Conservation (phyloP, 2,329 filamentous ascomycete species). For the Didymella keratinophila region DNA sequence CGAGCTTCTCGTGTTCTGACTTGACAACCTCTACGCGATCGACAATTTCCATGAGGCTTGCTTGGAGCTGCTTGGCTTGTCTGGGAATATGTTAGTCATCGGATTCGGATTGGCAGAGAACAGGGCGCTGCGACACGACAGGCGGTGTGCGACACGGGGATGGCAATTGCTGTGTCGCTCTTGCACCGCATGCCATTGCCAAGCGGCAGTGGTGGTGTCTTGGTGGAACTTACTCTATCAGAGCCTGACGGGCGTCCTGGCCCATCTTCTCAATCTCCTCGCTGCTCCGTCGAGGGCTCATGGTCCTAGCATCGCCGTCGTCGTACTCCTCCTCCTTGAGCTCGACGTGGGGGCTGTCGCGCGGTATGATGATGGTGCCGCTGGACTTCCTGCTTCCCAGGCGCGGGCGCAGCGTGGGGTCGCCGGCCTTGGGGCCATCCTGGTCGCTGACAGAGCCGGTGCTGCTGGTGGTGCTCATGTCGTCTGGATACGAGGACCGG, state of each 20-base stretch:
- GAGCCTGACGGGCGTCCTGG: slow-evolving; percentile 74
- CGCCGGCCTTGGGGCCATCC: slow-evolving; percentile 49
- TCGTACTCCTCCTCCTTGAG: slow-evolving; percentile 78
- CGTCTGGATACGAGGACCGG: slow-evolving; percentile 42
- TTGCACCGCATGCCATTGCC: neutral
- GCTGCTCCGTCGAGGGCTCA: slow-evolving; percentile 91
- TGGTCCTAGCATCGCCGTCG: slow-evolving; percentile 87
- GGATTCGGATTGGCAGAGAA: neutral
- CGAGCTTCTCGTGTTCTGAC: slow-evolving; percentile 93
- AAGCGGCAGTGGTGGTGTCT: neutral
- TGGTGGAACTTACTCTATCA: slow-evolving; percentile 64
- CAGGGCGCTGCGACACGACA: slow-evolving; percentile 3
- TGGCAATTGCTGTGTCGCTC: neutral
- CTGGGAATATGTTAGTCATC: slow-evolving; percentile 57
- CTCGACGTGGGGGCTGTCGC: slow-evolving; percentile 76
- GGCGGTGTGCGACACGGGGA: slow-evolving; percentile 5
- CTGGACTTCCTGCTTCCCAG: slow-evolving; percentile 79
- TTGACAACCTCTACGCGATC: slow-evolving; percentile 94
- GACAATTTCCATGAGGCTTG: slow-evolving; percentile 86
- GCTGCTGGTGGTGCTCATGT: slow-evolving; percentile 52
- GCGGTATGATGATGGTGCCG: slow-evolving; percentile 81
- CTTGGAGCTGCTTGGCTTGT: slow-evolving; percentile 87
- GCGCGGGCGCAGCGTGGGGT: slow-evolving; percentile 66
- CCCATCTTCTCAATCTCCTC: slow-evolving; percentile 90
- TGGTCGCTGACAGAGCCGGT: slow-evolving; percentile 54